These are phyloP conservation scores for Wallacemonas sp. DNA, from an alignment of 208 protist genomes.

Conservation along the genomic window DNA sequence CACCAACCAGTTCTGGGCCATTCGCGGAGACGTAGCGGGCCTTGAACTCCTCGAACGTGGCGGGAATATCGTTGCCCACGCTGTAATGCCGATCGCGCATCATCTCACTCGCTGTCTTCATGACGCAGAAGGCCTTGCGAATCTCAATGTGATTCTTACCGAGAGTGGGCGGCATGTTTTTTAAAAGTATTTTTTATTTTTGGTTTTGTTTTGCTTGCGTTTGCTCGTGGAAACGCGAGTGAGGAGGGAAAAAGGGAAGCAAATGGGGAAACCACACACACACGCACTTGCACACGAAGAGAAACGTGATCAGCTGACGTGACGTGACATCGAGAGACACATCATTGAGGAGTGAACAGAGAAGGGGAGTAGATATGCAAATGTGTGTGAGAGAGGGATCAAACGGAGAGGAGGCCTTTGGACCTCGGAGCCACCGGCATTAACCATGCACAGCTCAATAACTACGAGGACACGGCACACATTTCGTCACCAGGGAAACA, in stretches of 20 bases:
- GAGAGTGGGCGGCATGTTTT: conserved; percentile 63
- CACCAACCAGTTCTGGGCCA: too few relatives aligned
- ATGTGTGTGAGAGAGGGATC: too few relatives aligned
- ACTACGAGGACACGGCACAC: too few relatives aligned
- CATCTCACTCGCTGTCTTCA: conserved; percentile 85
- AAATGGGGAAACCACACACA: neutral
- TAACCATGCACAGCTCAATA: too few relatives aligned
- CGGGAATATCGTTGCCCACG: conserved; percentile 48
- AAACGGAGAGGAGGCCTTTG: too few relatives aligned
- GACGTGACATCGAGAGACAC: too few relatives aligned
- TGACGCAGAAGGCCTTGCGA: conserved; percentile 78
- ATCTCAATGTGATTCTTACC: conserved; percentile 70
- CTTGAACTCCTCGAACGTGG: conserved; percentile 66
- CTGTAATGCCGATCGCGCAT: conserved; percentile 83
- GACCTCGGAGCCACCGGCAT: too few relatives aligned
- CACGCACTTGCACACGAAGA: neutral
- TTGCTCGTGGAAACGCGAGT: neutral
- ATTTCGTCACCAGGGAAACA: too few relatives aligned
- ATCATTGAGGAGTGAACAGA: too few relatives aligned
- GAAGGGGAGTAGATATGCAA: too few relatives aligned
- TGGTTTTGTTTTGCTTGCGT: conserved; percentile 10
- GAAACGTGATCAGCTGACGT: neutral
- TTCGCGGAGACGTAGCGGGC: conserved; percentile 52
- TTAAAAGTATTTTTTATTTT: conserved; percentile 12
- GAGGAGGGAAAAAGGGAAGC: neutral